Evolutionary conservation across 2,329 filamentous ascomycete species (phyloP).

Genomic region (Clathrospora elynae): DNA sequence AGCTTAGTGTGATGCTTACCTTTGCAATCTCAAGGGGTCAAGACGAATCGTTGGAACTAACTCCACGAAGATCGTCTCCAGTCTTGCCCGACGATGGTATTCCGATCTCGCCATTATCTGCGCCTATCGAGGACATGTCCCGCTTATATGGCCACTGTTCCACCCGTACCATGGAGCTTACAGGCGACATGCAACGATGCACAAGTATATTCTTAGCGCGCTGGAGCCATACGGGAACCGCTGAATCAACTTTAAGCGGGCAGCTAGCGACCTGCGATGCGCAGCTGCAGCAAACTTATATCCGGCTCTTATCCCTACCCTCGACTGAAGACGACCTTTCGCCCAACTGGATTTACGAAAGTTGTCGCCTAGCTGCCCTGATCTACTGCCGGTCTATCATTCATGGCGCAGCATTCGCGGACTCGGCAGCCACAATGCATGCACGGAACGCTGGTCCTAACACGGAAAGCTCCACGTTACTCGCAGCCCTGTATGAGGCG

Average conservation of each 20-base stretch:
- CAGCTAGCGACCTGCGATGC: constrained; percentile 28
- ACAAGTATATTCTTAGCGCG: constrained; percentile 28
- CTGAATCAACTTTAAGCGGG: constrained; percentile 7
- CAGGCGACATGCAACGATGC: constrained; percentile 35
- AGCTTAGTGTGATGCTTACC: constrained; percentile 28
- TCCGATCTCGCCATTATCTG: constrained; percentile 33
- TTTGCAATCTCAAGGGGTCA: constrained; percentile 33
- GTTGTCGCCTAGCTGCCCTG: constrained; percentile 37
- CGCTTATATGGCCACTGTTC: constrained; percentile 27
- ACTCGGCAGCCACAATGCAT: constrained; percentile 28
- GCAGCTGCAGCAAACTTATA: constrained; percentile 34
- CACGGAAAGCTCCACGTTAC: constrained; percentile 15
- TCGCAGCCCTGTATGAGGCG: constrained; percentile 33
- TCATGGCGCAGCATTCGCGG: constrained; percentile 29
- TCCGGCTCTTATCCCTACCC: constrained; percentile 22
- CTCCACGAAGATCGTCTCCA: constrained; percentile 15
- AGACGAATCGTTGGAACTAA: constrained; percentile 22
- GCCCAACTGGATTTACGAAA: constrained; percentile 42
- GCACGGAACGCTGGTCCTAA: constrained; percentile 14
- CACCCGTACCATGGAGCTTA: constrained; percentile 26
- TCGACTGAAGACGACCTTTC: constrained; percentile 17
- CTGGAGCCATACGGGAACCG: constrained; percentile 22
- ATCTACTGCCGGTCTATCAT: constrained; percentile 42
- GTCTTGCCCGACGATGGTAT: constrained; percentile 2
- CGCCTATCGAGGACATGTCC: constrained; percentile 24